phyloP scores from a whole-genome alignment of 495 filamentous ascomycete genomes.

The Opeltia flavorubescens region DNA sequence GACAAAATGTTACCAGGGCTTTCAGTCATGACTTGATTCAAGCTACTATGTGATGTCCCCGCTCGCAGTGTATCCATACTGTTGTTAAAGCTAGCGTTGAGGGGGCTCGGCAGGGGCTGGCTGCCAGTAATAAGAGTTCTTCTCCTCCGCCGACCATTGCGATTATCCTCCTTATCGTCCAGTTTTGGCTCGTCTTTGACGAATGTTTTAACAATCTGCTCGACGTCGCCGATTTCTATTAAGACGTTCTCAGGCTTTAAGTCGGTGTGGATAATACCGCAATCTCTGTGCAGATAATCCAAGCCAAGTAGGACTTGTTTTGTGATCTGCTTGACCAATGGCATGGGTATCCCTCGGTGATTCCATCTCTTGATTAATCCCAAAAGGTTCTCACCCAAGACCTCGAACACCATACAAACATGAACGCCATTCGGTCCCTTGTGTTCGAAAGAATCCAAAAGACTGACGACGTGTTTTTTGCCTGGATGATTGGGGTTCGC shows the following conservation, averaged over 20 bases:
- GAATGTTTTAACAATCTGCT: constrained; percentile 88
- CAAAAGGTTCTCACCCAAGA: constrained; percentile 87
- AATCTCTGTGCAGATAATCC: constrained; percentile 93
- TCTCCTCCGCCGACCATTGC: constrained; percentile 83
- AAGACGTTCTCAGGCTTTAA: constrained; percentile 96
- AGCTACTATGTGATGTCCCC: constrained; percentile 61
- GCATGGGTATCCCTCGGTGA: constrained; percentile 90
- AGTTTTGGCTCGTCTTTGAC: constrained; percentile 68
- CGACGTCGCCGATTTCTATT: constrained; percentile 98
- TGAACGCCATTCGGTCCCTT: constrained; percentile 93
- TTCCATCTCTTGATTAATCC: constrained; percentile 98
- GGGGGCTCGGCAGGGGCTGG: constrained; percentile 86
- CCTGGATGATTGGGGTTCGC: constrained; percentile 90
- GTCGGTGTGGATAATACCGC: constrained; percentile 98
- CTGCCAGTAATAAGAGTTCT: constrained; percentile 94
- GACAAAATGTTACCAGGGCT: constrained; percentile 39
- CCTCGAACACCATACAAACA: constrained; percentile 99
- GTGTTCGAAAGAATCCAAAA: constrained; percentile 94
- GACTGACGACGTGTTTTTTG: constrained; percentile 83
- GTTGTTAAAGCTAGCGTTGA: constrained; percentile 73
- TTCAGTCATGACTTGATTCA: constrained; percentile 73
- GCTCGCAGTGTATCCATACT: constrained; percentile 51
- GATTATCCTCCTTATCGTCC: constrained; percentile 72
- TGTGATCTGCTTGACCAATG: constrained; percentile 93
- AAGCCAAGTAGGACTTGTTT: constrained; percentile 93